Base-by-base conservation (phyloP, 768 basidiomycete species). In the Mycena crocata region DNA sequence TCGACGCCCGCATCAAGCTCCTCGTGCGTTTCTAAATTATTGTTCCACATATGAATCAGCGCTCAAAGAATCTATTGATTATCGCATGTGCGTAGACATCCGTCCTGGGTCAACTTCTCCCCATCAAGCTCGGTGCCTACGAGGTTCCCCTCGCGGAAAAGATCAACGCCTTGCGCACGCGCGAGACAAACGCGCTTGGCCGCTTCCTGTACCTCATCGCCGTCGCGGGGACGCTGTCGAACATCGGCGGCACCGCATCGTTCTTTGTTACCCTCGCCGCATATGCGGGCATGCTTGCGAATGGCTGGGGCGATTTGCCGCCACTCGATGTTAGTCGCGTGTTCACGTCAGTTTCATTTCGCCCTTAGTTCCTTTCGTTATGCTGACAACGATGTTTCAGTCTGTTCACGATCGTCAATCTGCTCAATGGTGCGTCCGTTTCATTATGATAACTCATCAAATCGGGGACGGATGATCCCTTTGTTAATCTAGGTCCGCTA, bases 81-180 rank as follows among this genome's bases (percentile, higher is more conserved):
- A 15, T n/a, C n/a, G n/a, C n/a, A n/a, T n/a, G n/a, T n/a, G n/a
- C n/a, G n/a, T 19, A 66, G 64, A 66, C 64, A 7, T 66, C 64
- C 40, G 57, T 59, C 30, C 64, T 66, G 40, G 26, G 34, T 24
- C 64, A 66, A 46, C 64, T 66, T 35, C 57, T 66, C 34, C 64
- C 64, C 57, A 66, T 66, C 57, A 66, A 66, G 17, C 64, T 66
- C 39, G 64, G 64, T 24, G 64, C 64, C 10, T 66, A 66, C 64
- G 57, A 58, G 28, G 15, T 35, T n/a, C 24, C 64, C 21, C 64
- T 66, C 26, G 24, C 23, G 2, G 44, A 24, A 1, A 66, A 66
- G 26, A 39, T 59, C 30, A 66, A 58, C 24, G 64, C 48, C 2
- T 56, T 64, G 5, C 55, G 63, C 31, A 37, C 5, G 9, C 15